Conservation (phyloP, 225 moss, liverwort and hornwort species). For the Rhytidiadelphus loreus region DNA sequence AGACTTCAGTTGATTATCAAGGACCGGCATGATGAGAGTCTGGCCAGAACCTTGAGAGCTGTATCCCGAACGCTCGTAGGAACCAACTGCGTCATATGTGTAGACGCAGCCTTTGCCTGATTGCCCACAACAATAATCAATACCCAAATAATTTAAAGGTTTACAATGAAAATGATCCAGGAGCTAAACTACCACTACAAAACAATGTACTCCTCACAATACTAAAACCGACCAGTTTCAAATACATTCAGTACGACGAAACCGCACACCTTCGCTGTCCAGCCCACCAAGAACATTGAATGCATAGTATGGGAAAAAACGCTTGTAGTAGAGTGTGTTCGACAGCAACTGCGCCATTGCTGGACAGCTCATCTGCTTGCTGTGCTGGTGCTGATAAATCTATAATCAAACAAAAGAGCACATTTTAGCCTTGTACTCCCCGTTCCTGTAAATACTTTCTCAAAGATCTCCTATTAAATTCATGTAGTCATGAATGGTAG, state of each 20-base stretch:
- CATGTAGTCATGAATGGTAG: background rate
- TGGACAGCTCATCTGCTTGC: constrained; percentile 94
- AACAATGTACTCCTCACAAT: background rate
- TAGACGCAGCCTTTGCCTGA: constrained; percentile 89
- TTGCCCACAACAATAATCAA: background rate
- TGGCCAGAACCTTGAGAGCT: constrained; percentile 90
- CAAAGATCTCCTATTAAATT: background rate
- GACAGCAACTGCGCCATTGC: constrained; percentile 98
- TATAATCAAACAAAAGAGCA: background rate
- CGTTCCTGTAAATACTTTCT: no score
- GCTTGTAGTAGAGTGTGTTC: constrained; percentile 95
- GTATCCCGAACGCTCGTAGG: constrained; percentile 91
- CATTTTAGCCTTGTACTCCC: background rate
- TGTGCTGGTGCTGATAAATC: constrained; percentile 89
- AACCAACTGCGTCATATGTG: constrained; percentile 91
- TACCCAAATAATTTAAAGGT: background rate
- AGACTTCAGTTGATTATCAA: constrained; percentile 86
- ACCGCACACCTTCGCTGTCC: constrained; percentile 57
- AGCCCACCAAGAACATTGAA: constrained; percentile 95
- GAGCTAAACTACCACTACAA: background rate
- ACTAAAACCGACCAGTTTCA: background rate
- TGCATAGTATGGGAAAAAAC: constrained; percentile 90
- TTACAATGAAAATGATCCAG: background rate
- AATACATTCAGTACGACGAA: background rate
- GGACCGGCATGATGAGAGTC: constrained; percentile 92